Evolutionary conservation across 768 basidiomycete species (phyloP), one percentile per base, ranked within the genome.

Genomic region (Mycena vulgaris): DNA sequence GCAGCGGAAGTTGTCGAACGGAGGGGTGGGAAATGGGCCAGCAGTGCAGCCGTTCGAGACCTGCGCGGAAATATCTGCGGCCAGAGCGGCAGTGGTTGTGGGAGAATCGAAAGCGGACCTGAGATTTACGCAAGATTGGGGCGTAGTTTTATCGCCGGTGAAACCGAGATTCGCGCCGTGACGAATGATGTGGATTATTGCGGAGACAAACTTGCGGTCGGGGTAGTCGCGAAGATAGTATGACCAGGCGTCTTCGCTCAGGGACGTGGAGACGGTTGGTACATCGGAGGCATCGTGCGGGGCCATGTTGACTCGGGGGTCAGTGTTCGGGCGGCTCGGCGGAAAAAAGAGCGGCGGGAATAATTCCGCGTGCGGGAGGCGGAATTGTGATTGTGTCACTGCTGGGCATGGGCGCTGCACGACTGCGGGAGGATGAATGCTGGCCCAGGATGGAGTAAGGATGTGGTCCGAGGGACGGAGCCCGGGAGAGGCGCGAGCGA

Each of bases 11-110:
- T 74, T 37, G 17, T 56, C 40, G 16, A 77, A 52, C 0, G 76
- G 78, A 1, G 71, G 71, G 14, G 53, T 8, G 0, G 37, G 0
- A 55, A 76, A 79, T 5, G 78, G 80, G 0, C 80, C 78, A 21
- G 48, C 61, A 14, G 69, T 66, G 0, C 73, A 75, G 7, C 66
- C 67, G 23, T 53, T 45, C 33, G 57, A 23, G 11, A 75, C 35
- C 21, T 72, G 64, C 0, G 56, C 28, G 4, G 45, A 45, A n/a
- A 76, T 72, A 30, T 53, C 52, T 37, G 63, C 35, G 1, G 30
- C 17, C 23, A 56, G 37, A 21, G 75, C 49, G 23, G 69, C 31
- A 16, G 64, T 60, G 2, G 71, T 53, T 52, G 45, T 49, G 5
- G 13, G 75, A 70, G n/a, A 68, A 8, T 31, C 21, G 52, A 53